Evolutionary conservation across 345 rosid genomes (phyloP).

Genomic region (Raphanus sativus): DNA sequence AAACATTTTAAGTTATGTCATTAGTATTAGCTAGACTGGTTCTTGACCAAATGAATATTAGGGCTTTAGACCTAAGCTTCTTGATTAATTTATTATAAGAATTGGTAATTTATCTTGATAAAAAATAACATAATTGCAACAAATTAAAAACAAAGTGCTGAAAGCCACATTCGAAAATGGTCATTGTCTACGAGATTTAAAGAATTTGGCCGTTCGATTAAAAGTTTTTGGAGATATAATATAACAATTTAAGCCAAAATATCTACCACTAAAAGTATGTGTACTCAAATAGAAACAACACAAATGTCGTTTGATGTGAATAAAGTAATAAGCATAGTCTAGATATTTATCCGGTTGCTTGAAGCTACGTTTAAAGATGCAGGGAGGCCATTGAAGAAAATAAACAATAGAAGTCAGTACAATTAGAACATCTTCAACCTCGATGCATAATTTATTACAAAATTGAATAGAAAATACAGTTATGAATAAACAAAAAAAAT

Average conservation of each 20-base stretch:
- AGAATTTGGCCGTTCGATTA: neutral
- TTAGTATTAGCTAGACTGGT: neutral
- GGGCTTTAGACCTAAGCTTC: neutral
- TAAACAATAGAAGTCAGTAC: constrained; percentile 18
- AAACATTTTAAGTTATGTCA: neutral
- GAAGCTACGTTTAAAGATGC: constrained; percentile 4
- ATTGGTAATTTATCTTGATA: neutral
- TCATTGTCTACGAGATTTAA: constrained; percentile 13
- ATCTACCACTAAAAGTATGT: constrained; percentile 15
- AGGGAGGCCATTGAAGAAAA: constrained; percentile 6
- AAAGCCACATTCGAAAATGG: neutral
- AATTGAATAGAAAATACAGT: too few species aligned
- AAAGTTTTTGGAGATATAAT: neutral
- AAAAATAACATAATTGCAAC: neutral
- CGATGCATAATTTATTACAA: too few species aligned
- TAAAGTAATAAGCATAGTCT: constrained; percentile 18
- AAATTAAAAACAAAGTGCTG: neutral
- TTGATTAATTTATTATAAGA: too few species aligned
- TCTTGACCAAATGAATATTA: neutral
- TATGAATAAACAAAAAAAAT: too few species aligned
- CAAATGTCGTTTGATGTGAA: constrained; percentile 29
- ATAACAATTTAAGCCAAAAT: constrained; percentile 22
- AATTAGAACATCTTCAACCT: neutral
- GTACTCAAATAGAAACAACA: constrained; percentile 30
- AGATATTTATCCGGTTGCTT: constrained; percentile 28